phyloP scores from a whole-genome alignment of 768 basidiomycete genomes.

The Tulasnella calospora region DNA sequence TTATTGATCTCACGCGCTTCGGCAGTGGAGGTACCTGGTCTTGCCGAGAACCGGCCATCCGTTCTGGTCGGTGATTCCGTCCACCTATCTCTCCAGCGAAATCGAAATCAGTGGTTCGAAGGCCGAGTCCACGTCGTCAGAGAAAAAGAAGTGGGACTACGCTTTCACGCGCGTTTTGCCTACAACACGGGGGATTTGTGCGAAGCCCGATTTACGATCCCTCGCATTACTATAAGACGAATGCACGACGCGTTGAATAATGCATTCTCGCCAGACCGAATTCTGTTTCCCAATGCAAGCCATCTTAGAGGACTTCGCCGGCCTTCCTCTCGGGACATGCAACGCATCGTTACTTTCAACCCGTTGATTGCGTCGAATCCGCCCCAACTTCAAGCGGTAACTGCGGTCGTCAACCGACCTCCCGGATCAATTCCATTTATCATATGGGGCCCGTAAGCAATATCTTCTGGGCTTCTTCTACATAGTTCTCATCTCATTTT shows the following conservation, averaged over 20 bases:
- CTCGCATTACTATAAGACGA: conserved; percentile 51
- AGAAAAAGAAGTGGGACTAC: conserved; percentile 48
- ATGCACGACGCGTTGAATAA: conserved; percentile 57
- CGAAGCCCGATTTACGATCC: conserved; percentile 51
- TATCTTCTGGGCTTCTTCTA: background rate
- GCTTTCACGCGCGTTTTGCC: conserved; percentile 45
- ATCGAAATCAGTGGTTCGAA: conserved; percentile 45
- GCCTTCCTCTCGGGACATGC: background rate
- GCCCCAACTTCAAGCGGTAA: conserved; percentile 12
- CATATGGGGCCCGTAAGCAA: conserved; percentile 20
- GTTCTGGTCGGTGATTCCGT: conserved; percentile 49
- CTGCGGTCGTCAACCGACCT: conserved; percentile 8
- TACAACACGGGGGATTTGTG: conserved; percentile 41
- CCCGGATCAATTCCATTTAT: conserved; percentile 9
- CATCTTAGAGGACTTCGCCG: conserved; percentile 23
- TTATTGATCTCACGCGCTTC: background rate
- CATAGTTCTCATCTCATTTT: background rate
- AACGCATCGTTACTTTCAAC: background rate
- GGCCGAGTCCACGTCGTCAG: conserved; percentile 55
- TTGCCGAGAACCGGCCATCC: conserved; percentile 56
- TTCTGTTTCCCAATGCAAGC: conserved; percentile 48
- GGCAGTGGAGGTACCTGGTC: conserved; percentile 41
- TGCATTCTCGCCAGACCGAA: conserved; percentile 43
- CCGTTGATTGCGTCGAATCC: conserved; percentile 7
- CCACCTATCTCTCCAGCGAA: conserved; percentile 37